Evolutionary conservation across 495 filamentous ascomycete genomes (phyloP), one percentile per base, ranked within the genome.

Genomic region (Oleoguttula mirabilis): DNA sequence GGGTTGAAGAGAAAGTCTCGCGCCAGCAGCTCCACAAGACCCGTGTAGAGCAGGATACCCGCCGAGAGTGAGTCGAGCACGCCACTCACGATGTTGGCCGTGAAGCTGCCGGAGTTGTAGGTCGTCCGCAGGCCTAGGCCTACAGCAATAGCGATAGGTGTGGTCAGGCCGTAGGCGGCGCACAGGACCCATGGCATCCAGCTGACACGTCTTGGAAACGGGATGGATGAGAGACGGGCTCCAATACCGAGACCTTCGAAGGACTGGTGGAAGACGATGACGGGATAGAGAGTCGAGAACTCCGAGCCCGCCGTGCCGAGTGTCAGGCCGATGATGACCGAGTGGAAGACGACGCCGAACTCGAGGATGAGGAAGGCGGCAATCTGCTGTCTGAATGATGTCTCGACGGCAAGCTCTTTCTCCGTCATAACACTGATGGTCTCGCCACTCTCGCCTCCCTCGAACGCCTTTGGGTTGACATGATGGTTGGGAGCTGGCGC

Each of bases 1-100:
- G 66, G 65, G 56, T 83, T 88, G 64, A 93, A 95, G 81, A 95
- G 84, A 61, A 94, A 94, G 55, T 95, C 88, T 51, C 92, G 83
- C 0, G 88, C 88, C 70, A 95, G 80, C 16, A 95, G 63, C 64
- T 95, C 88, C 15, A 95, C 84, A 19, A 95, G 66, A 1, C 83
- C 88, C 0, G 87, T 93, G 54, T 92, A 95, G 40, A 95, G 80
- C 40, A 95, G 65, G 49, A 95, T 92, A 5, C 88, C 88, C 1
- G 84, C 82, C 32, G 79, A 85, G 48, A 92, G 82, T 2, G 80
- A 72, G 56, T 95, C 86, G 54, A 95, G 87, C 0, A 92, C 66
- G 3, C 88, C 88, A 49, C 84, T 86, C 48, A 88, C 74, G 36
- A 93, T 69, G 42, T 80, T 57, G 5, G 76, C 79, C 1, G 70